These are phyloP conservation scores for Boletus pseudopeckii DNA, from an alignment of 768 basidiomycete genomes.

Conservation along the genomic window DNA sequence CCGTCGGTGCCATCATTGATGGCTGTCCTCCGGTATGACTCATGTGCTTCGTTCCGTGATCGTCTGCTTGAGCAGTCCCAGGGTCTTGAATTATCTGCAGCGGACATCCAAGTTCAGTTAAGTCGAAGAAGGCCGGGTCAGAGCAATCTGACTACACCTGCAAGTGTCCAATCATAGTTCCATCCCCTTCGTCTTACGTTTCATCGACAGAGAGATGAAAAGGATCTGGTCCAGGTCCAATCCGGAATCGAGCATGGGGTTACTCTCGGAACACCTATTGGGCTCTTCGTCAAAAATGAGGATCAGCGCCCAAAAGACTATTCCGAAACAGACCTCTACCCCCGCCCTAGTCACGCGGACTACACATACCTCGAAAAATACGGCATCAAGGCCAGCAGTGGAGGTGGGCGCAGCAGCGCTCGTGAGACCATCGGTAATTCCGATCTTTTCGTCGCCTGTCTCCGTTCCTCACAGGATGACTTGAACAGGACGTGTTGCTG, in stretches of 20 bases:
- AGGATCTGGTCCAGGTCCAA: constrained; percentile 89
- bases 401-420: constrained; percentile 92
- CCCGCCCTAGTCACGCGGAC: constrained; percentile 96
- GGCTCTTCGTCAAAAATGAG: constrained; percentile 94
- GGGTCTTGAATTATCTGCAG: constrained; percentile 77
- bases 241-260: constrained; percentile 92
- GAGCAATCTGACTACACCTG: constrained; percentile 94
- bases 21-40: constrained; percentile 87
- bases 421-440: constrained; percentile 89
- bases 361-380: constrained; percentile 98
- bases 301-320: constrained; percentile 99
- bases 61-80: constrained; percentile 32
- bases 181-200: neutral
- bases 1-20: constrained; percentile 96
- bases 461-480: constrained; percentile 2
- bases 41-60: constrained; percentile 4
- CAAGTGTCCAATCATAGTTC: constrained; percentile 36
- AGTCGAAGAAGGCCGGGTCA: constrained; percentile 92
- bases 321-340: constrained; percentile 96
- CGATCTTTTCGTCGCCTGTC: constrained; percentile 1
- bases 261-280: constrained; percentile 96
- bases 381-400: constrained; percentile 94
- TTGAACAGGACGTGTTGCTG: constrained; percentile 82
- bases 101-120: constrained; percentile 89
- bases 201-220: constrained; percentile 82